phyloP scores from a whole-genome alignment of 2,329 filamentous ascomycete genomes.

The Fusarium sublunatum region DNA sequence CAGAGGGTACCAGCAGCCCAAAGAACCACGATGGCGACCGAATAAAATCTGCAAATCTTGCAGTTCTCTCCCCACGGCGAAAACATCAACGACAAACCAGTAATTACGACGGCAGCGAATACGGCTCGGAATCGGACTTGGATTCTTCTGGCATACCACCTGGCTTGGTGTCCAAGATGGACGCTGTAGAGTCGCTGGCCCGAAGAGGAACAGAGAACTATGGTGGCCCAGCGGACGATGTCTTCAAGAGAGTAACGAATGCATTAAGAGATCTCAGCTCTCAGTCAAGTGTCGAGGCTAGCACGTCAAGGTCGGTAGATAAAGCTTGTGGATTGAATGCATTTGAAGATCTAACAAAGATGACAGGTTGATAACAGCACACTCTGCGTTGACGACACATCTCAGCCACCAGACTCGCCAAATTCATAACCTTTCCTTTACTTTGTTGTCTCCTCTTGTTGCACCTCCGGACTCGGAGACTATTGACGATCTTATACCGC shows the following conservation, averaged over 20 bases:
- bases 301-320: conserved; percentile 71
- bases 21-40: conserved; percentile 38
- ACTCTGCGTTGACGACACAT: conserved; percentile 79
- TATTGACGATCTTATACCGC: conserved; percentile 75
- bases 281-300: conserved; percentile 77
- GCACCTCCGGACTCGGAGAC: conserved; percentile 71
- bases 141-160: conserved; percentile 75
- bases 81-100: conserved; percentile 65
- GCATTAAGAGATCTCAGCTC: conserved; percentile 78
- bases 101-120: conserved; percentile 79
- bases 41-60: conserved; percentile 55
- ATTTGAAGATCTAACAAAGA: conserved; percentile 26
- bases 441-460: conserved; percentile 75
- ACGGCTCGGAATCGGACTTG: conserved; percentile 77
- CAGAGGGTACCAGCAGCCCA: conserved; percentile 19
- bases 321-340: background rate
- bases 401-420: conserved; percentile 79
- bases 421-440: conserved; percentile 78
- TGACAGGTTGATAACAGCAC: conserved; percentile 77
- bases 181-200: conserved; percentile 77
- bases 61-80: conserved; percentile 57
- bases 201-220: conserved; percentile 73
- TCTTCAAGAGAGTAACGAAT: conserved; percentile 76
- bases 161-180: conserved; percentile 75
- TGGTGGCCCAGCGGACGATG: conserved; percentile 71